A percentile compares a stretch with the other conserved stretches of the same genome.
These are phyloP conservation scores for Hura crepitans DNA, from an alignment of 441 rosid genomes.

Conservation along the genomic window DNA sequence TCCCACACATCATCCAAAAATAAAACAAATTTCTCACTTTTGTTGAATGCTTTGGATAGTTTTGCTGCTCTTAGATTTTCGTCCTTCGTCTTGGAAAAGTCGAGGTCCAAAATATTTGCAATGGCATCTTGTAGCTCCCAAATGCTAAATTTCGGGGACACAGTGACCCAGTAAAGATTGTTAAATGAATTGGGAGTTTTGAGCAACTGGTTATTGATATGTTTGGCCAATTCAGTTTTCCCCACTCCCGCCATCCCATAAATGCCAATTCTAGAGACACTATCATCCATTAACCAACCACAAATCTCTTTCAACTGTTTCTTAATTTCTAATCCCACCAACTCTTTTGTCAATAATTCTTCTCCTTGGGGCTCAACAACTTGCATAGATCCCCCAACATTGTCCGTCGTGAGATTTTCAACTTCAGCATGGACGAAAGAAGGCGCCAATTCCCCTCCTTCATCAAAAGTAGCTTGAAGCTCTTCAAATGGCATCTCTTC, in stretches of 20 bases:
- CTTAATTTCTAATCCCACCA: not conserved
- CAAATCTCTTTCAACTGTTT: not conserved
- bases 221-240: constrained; percentile 1
- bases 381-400: not conserved
- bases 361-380: not conserved
- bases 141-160: not conserved
- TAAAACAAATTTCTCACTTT: not conserved
- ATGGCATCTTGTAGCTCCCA: not conserved
- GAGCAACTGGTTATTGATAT: not conserved
- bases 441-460: too few relatives aligned
- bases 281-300: not conserved
- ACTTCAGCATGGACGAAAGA: not conserved
- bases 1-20: constrained; percentile 18
- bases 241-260: constrained; percentile 11
- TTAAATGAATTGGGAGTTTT: not conserved
- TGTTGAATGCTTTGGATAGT: not conserved
- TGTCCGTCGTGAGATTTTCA: not conserved
- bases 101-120: not conserved
- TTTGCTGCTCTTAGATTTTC: not conserved
- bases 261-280: not conserved
- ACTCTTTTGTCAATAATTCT: not conserved
- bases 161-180: too few relatives aligned
- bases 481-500: too few relatives aligned
- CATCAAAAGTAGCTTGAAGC: too few relatives aligned
- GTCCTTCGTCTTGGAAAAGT: not conserved